These are phyloP conservation scores for Curvularia verruculosa DNA, from an alignment of 2,329 filamentous ascomycete species.

Conservation along the genomic window DNA sequence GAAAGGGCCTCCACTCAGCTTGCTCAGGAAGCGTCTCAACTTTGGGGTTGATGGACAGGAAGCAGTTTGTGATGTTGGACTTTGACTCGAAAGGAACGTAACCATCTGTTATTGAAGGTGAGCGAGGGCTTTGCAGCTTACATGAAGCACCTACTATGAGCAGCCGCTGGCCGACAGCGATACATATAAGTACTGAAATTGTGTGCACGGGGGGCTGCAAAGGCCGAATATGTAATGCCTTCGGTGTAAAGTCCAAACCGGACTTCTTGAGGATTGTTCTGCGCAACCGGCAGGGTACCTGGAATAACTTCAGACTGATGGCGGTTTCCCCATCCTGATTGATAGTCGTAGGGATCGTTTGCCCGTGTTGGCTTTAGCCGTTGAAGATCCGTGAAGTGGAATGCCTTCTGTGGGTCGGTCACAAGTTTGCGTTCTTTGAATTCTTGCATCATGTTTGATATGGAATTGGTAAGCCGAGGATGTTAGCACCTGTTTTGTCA, in stretches of 20 bases:
- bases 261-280: conserved; percentile 52
- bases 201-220: conserved; percentile 50
- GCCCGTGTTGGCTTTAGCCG: conserved; percentile 46
- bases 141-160: conserved; percentile 43
- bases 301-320: conserved; percentile 53
- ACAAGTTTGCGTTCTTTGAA: conserved; percentile 46
- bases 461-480: neutral
- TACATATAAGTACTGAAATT: conserved; percentile 57
- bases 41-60: conserved; percentile 55
- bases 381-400: conserved; percentile 49
- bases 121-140: conserved; percentile 6
- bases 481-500: conserved; percentile 14
- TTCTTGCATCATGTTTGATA: conserved; percentile 33
- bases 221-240: conserved; percentile 54
- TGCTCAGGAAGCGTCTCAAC: conserved; percentile 59
- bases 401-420: conserved; percentile 46
- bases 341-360: conserved; percentile 50
- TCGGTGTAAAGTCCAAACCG: conserved; percentile 56
- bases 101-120: conserved; percentile 28
- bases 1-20: conserved; percentile 56
- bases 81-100: conserved; percentile 37
- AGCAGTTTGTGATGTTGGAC: conserved; percentile 51
- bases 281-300: conserved; percentile 51
- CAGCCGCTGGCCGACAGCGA: conserved; percentile 52
- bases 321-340: conserved; percentile 48